phyloP scores from a whole-genome alignment of 176 grass and related monocot species.

The Bolboschoenus planiculmis region DNA sequence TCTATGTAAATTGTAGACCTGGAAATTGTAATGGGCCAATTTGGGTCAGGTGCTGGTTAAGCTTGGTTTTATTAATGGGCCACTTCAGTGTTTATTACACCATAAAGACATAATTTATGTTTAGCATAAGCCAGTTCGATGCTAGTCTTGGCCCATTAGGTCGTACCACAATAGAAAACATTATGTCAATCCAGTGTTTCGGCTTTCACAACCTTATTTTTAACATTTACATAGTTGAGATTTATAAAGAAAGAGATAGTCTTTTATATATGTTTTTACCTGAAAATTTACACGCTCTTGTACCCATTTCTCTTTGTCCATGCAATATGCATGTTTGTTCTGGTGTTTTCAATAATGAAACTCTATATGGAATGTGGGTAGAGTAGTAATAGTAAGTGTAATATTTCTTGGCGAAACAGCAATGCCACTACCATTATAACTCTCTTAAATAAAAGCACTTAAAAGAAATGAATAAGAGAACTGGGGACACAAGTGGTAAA shows the following conservation, averaged over 20 bases:
- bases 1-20: background rate
- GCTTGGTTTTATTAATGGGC: background rate
- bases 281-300: background rate
- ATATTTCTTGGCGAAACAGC: background rate
- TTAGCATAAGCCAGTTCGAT: background rate
- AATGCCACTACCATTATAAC: background rate
- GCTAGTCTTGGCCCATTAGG: background rate
- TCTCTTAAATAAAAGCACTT: background rate
- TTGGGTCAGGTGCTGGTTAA: background rate
- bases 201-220: background rate
- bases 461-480: background rate
- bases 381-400: background rate
- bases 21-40: background rate
- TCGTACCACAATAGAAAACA: background rate
- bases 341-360: background rate
- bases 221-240: background rate
- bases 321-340: background rate
- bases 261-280: background rate
- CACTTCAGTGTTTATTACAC: background rate
- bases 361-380: background rate
- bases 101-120: background rate
- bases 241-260: background rate
- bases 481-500: conserved; percentile 1
- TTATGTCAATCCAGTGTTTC: background rate
- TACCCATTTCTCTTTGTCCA: background rate